Evolutionary conservation across 2,329 filamentous ascomycete genomes (phyloP).

Genomic region (Fusarium nisikadoi): DNA sequence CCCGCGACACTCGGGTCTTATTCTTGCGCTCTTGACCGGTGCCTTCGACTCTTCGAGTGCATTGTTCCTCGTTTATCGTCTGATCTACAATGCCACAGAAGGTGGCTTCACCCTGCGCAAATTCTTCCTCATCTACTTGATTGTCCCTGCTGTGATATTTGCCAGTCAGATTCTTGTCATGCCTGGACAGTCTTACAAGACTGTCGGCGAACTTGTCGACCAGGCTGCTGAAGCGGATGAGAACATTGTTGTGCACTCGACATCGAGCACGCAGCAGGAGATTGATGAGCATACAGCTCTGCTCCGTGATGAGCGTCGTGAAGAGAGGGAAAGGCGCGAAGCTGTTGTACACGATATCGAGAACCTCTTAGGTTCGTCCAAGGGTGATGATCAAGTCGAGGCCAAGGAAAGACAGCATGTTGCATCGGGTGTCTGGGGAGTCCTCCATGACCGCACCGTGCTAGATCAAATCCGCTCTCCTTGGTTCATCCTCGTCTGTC

Average conservation of each 20-base stretch:
- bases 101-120: constrained; percentile 68
- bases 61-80: constrained; percentile 78
- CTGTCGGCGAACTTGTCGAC: constrained; percentile 82
- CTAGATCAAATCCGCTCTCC: constrained; percentile 78
- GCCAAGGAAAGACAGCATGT: constrained; percentile 76
- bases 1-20: constrained; percentile 78
- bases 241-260: constrained; percentile 44
- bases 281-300: constrained; percentile 67
- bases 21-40: constrained; percentile 81
- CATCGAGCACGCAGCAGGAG: constrained; percentile 44
- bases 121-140: constrained; percentile 79
- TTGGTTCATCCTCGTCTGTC: constrained; percentile 86
- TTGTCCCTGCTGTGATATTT: constrained; percentile 74
- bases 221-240: constrained; percentile 68
- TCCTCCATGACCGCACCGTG: constrained; percentile 79
- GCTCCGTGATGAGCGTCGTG: constrained; percentile 65
- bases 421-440: constrained; percentile 85
- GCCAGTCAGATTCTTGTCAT: constrained; percentile 76
- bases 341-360: constrained; percentile 77
- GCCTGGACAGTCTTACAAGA: constrained; percentile 83
- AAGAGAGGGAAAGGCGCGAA: constrained; percentile 69
- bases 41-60: constrained; percentile 87
- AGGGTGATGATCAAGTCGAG: constrained; percentile 70
- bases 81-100: constrained; percentile 71
- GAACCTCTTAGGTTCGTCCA: constrained; percentile 72